phyloP scores from a whole-genome alignment of 192 early-diverging fungal genomes.

The Coemansia erecta region DNA sequence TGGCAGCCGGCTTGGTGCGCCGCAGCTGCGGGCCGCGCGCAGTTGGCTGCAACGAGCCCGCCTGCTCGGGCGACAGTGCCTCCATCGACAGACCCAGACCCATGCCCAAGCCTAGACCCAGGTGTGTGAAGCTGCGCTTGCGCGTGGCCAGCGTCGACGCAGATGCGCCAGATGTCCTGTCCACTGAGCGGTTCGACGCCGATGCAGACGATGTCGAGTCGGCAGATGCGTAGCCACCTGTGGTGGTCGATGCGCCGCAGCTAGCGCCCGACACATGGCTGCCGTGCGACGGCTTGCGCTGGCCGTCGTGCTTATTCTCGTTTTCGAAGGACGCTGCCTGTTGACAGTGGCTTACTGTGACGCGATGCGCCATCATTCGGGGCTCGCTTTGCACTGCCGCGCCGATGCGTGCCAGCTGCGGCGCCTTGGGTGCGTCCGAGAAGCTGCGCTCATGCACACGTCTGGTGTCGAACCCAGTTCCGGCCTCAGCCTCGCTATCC shows the following conservation, averaged over 20 bases:
- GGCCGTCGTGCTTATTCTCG: background rate
- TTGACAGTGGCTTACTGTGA: slow-evolving; percentile 40
- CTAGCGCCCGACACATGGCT: slow-evolving; percentile 35
- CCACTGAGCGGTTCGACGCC: slow-evolving; percentile 16
- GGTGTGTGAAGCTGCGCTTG: slow-evolving; percentile 54
- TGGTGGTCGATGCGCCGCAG: slow-evolving; percentile 15
- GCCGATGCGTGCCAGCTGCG: slow-evolving; percentile 7
- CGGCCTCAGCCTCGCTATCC: background rate
- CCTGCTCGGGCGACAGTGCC: slow-evolving; percentile 17
- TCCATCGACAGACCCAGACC: slow-evolving; percentile 43
- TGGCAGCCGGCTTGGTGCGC: slow-evolving; percentile 33
- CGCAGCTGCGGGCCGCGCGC: slow-evolving; percentile 29
- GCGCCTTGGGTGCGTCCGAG: slow-evolving; percentile 35
- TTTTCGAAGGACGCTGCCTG: slow-evolving; percentile 6
- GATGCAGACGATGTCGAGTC: slow-evolving; percentile 4
- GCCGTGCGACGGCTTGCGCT: slow-evolving; percentile 50
- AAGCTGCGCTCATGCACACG: slow-evolving; percentile 42
- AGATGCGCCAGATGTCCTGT: slow-evolving; percentile 33
- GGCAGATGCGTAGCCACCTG: slow-evolving; percentile 15
- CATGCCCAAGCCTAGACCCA: slow-evolving; percentile 7
- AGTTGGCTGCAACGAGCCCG: slow-evolving; percentile 5
- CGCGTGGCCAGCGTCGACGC: slow-evolving; percentile 44
- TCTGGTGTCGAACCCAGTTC: background rate
- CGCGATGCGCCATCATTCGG: slow-evolving; percentile 27
- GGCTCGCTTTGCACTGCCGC: slow-evolving; percentile 7